Evolutionary conservation across 768 basidiomycete genomes (phyloP), one percentile per base, ranked within the genome.

Genomic region (Jaapia argillacea): DNA sequence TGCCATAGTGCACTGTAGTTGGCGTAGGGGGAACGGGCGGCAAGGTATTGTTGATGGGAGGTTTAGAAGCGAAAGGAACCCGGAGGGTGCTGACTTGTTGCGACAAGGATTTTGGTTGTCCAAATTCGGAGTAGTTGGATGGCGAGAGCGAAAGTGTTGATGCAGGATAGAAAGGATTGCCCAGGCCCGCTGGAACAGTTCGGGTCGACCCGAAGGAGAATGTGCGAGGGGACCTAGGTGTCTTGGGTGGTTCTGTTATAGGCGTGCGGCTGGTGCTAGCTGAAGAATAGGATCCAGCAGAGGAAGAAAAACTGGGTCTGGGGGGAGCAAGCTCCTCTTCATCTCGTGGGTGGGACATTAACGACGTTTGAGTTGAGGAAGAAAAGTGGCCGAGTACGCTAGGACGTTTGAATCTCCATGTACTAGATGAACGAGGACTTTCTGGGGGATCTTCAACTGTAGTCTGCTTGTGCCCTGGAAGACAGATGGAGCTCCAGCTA

Each of bases 371-470:
- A 35, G 72, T 63, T 24, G 63, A 52, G 43, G 73, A 68, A 23
- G 71, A 63, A 53, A 84, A 84, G 50, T 83, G 75, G 4, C 75
- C 77, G 20, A 82, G 58, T 20, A 85, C 72, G 48, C 71, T 77
- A 7, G 82, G 79, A 23, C 59, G 58, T 45, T 51, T 59, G 48
- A 63, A 52, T 41, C 53, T 50, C 61, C 61, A 62, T 26, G 45
- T 38, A 41, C 33, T 13, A 44, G 46, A 45, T 33, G 16, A 13
- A 41, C 23, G 51, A 24, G 21, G 49, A 43, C 7, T 39, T 42
- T 20, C 42, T 5, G 2, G 44, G 20, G n/a, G 51, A 31, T n/a
- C n/a, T n/a, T n/a, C n/a, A n/a, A n/a, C n/a, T n/a, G n/a, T n/a
- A n/a, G n/a, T n/a, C n/a, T n/a, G n/a, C n/a, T n/a, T n/a, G n/a